Evolutionary conservation across 371 early-diverging fungal genomes (phyloP), one percentile per base, ranked within the genome.

Genomic region (Mucor mucedo): DNA sequence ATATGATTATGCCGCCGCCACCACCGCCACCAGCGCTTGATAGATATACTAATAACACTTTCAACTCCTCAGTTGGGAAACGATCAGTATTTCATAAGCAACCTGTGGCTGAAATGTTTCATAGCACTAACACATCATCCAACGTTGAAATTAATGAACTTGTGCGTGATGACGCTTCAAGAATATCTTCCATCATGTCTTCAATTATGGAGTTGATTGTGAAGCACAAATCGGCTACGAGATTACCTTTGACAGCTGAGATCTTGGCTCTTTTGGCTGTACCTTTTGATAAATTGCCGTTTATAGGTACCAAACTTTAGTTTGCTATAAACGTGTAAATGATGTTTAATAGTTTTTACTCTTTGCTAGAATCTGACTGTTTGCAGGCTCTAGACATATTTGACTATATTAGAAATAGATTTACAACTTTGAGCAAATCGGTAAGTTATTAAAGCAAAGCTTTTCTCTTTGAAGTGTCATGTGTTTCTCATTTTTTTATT

Each of bases 341-440:
- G 47, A 2, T 16, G 2, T 38, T 40, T 48, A 13, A 29, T 32
- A 13, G 28, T 28, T 21, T 8, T 9, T 21, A 21, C 21, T 21
- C 1, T 21, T 53, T 2, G 7, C 8, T 66, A 83, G 83, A 55
- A 6, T 50, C 69, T 39, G 80, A 81, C 33, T 79, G 82, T 52
- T 56, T 68, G 30, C 75, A 80, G 66, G 72, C 84, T 3, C 52
- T 84, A 7, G 82, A 81, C 57, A 65, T 77, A 4, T 80, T 82
- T 63, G 84, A 81, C 14, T 78, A 78, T 35, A 80, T 84, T 21
- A 66, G 68, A 16, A 60, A 66, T 8, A 65, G 74, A 40, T 84
- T 75, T 55, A 70, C 56, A 11, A 66, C 71, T 11, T 7, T 75
- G 5, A 73, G 78, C 60, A 55, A 72, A 1, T 60, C 68, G 35